Percentiles rank a stretch among this genome's conserved stretches.
Evolutionary conservation across 106 monocot species (phyloP).

Genomic region (Xerophyta viscosa): DNA sequence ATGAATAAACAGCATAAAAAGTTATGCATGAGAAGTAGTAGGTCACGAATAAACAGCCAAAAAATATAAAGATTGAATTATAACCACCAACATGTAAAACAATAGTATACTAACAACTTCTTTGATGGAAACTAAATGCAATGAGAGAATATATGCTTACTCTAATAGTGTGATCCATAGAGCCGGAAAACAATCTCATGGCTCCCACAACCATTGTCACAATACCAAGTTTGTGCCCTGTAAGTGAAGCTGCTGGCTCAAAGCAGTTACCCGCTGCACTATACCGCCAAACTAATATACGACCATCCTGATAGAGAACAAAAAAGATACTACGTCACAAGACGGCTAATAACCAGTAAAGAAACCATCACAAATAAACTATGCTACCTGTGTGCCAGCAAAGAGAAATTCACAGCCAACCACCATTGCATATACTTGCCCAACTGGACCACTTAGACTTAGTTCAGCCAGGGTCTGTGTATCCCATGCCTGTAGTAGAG

Average conservation of each 20-base stretch:
- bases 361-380: no score
- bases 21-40: no score
- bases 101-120: no score
- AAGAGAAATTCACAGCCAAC: slow-evolving; percentile 72
- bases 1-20: no score
- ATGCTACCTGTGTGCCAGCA: slow-evolving; percentile 74
- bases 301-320: slow-evolving; percentile 49
- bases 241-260: slow-evolving; percentile 77
- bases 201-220: slow-evolving; percentile 65
- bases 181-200: slow-evolving; percentile 72
- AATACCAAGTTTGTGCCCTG: slow-evolving; percentile 60
- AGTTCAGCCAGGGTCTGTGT: slow-evolving; percentile 47
- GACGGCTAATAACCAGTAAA: not conserved
- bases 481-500: slow-evolving; percentile 50
- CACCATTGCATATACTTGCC: slow-evolving; percentile 68
- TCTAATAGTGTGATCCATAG: slow-evolving; percentile 69
- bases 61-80: no score
- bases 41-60: no score
- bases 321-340: no score
- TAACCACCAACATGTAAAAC: no score
- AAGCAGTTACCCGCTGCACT: slow-evolving; percentile 52
- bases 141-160: slow-evolving; percentile 32
- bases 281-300: slow-evolving; percentile 73
- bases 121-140: no score
- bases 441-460: slow-evolving; percentile 64